phyloP scores from a whole-genome alignment of 805 yeast species.

The Ogataea populi-albae region DNA sequence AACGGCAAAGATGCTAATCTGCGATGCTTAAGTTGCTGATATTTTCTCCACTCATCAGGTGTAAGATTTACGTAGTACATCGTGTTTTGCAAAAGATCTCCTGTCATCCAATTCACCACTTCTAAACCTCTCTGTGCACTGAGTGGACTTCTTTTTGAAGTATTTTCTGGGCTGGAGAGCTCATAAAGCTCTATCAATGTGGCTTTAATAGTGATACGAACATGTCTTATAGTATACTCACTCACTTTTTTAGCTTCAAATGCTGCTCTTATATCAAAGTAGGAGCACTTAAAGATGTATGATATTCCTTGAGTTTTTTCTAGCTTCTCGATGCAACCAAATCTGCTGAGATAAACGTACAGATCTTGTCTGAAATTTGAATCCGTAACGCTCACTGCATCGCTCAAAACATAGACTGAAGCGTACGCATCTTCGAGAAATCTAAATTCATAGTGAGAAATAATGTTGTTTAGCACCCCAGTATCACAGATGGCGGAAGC shows the following conservation, averaged over 20 bases:
- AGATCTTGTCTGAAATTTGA: conserved; percentile 16
- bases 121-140: conserved; percentile 5
- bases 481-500: conserved; percentile 8
- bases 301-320: conserved; percentile 9
- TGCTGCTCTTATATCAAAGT: conserved; percentile 35
- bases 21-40: conserved; percentile 22
- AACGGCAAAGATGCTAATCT: conserved; percentile 24
- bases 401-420: conserved; percentile 16
- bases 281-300: conserved; percentile 28
- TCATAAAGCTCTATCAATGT: conserved; percentile 25
- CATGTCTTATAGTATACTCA: conserved; percentile 7
- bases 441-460: conserved; percentile 20
- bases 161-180: conserved; percentile 1
- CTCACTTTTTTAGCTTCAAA: conserved; percentile 27
- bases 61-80: conserved; percentile 5
- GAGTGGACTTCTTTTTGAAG: neutral
- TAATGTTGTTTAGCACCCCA: conserved; percentile 11
- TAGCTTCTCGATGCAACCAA: conserved; percentile 23
- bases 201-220: conserved; percentile 18
- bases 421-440: conserved; percentile 25
- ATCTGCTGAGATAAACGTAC: conserved; percentile 18
- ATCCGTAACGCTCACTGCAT: conserved; percentile 3
- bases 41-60: conserved; percentile 24
- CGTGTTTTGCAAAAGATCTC: conserved; percentile 9
- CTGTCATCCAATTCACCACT: conserved; percentile 18